Evolutionary conservation across 2,329 filamentous ascomycete species (phyloP), one percentile per base, ranked within the genome.

Genomic region (Sclerotinia minor): DNA sequence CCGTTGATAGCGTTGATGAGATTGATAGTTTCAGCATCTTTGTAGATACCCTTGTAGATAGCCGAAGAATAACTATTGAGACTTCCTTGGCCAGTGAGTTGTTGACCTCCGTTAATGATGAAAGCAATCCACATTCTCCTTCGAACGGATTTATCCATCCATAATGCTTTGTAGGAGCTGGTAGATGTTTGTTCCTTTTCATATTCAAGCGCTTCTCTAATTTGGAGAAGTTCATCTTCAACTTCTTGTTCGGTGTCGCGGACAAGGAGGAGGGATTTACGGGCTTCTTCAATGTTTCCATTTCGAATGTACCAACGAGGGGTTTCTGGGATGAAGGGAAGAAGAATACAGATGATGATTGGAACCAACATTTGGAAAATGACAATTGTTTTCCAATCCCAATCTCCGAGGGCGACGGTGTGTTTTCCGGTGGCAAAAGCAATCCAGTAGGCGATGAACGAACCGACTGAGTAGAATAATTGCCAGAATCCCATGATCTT

Each of bases 1-100:
- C 88, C 89, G 76, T 91, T 92, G 65, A 92, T 81, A 5, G 89
- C 89, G 76, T 92, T 92, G 81, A 92, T 92, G 44, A 92, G 81
- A 70, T 87, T 87, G 76, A 91, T 90, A 29, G 83, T 87, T 61
- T 83, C 80, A 66, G 78, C 79, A 65, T 78, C 82, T 32, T 79
- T 82, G 81, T 89, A 92, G 32, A 91, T 84, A 76, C 89, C 88
- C 79, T 89, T 85, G 81, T 92, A 92, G 74, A 92, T 89, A 72
- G 86, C 85, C n/a, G 88, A 89, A 26, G 85, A 89, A 81, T 92
- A 92, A 4, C 85, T 84, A 82, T 91, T 92, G 71, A 92, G 82
- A 1, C 88, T 89, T 70, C 89, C 89, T 78, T 66, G 64, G 2
- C 64, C 64, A 2, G 64, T 66, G 13, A 66, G 29, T 60, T 66